Evolutionary conservation across 192 early-diverging fungal genomes (phyloP), one percentile per base, ranked within the genome.

Genomic region (Funneliformis mosseae): DNA sequence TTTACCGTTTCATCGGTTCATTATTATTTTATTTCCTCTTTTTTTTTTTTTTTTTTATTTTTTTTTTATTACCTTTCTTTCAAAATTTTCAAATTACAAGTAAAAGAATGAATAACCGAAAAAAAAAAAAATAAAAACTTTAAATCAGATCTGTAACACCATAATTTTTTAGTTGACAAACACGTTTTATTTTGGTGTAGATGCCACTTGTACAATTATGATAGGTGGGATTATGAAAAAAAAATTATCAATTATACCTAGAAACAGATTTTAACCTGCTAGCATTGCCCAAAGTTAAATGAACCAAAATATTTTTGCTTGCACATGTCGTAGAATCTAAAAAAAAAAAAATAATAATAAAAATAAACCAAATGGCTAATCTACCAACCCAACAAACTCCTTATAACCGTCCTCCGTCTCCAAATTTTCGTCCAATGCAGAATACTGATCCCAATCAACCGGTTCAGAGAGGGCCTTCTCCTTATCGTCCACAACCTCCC

Each of bases 401-500:
- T 41, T 38, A 39, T 42, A 27, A 18, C 14, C 76, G 61, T 45
- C 76, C 63, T 77, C 39, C 63, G 5, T 45, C 76, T 16, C 76
- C 60, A 77, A 77, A 77, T 62, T 77, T 64, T 77, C 76, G 76
- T 43, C 76, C 63, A 21, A 27, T 39, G 39, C 61, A 41, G 39
- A 27, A 45, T 41, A 41, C 38, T 39, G 74, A 72, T 45, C 70
- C 70, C 28, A 72, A 45, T 41, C 70, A 72, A n/a, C 42, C 28
- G 23, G 23, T 72, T 25, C 70, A 72, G 45, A 72, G 70, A 42
- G 70, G 70, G 21, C 38, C 41, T 72, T 72, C 70, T 23, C 70
- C 70, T 39, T 72, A 45, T 45, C 70, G 39, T 23, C 39, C 70
- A 8, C 28, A 27, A 45, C 70, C 70, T 42, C 64, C 33, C 33